Base-by-base conservation (phyloP, 306 rosid genomes). In the Quercus aquifolioides region DNA sequence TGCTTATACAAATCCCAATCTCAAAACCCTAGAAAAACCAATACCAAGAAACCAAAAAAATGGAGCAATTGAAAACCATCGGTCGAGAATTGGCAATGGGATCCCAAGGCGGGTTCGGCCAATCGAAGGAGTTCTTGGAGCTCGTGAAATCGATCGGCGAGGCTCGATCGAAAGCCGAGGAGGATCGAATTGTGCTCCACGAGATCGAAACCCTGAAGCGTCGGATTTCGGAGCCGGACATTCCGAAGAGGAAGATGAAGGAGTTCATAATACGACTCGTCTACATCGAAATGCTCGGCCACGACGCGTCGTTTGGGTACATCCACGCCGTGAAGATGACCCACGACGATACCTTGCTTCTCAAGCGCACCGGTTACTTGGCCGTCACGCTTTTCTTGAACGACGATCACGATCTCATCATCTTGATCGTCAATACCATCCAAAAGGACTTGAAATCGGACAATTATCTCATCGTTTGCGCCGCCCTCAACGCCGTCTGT, bases 281-380 rank as follows among this genome's bases (percentile, higher is more conserved):
- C 71, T 95, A 93, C 67, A 91, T 95, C 23, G 97, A 95, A 80
- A 95, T 95, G 99, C 97, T 93, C 43, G 97, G 98, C 58, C 93
- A 95, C 81, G 97, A 93, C 68, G 92, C 97, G 1, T 95, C 99
- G 2, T 96, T 96, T 67, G 98, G 92, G 0, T 91, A 96, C 85
- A 96, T 96, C 80, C 99, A 90, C 84, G 99, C 99, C 77, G 97
- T 96, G 1, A 96, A 96, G 76, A 96, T 96, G 97, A 96, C 99
- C 0, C 99, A 96, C 79, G 89, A 96, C 80, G 93, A 96, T 62
- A 75, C 25, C 19, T 92, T 96, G 41, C 73, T 76, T 25, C 92
- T 88, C 56, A 96, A 96, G 68, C 96, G 99, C 43, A 91, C 99
- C 1, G 98, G 99, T 10, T 96, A 96, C 83, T 88, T 96, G 71